phyloP scores from a whole-genome alignment of 2,329 filamentous ascomycete species.

The Penicillium palitans region DNA sequence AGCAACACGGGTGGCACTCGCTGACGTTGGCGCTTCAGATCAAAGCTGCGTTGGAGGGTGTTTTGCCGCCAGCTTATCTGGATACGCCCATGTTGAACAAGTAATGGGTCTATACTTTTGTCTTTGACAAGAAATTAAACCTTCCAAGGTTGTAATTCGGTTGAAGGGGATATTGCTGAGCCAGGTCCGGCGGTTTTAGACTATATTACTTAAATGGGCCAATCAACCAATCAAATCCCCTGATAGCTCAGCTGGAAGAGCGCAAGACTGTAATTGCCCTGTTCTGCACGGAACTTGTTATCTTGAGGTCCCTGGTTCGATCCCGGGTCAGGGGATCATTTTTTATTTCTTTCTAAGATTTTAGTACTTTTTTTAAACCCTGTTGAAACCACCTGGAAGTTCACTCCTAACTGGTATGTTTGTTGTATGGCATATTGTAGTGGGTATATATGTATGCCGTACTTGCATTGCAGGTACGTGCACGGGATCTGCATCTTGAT shows the following conservation, averaged over 20 bases:
- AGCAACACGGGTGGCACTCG: constrained; percentile 44
- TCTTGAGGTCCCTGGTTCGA: constrained; percentile 11
- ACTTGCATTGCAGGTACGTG: neutral
- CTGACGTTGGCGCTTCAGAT: constrained; percentile 50
- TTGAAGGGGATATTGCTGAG: neutral
- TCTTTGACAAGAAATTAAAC: neutral
- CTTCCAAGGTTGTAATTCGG: neutral
- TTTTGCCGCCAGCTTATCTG: constrained; percentile 39
- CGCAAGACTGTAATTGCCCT: constrained; percentile 6
- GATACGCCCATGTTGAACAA: constrained; percentile 4
- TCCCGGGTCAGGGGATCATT: constrained; percentile 4
- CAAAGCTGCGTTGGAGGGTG: constrained; percentile 35
- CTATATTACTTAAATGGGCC: accelerated
- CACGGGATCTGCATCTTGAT: neutral
- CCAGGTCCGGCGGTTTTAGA: neutral
- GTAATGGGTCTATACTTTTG: neutral
- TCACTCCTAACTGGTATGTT: neutral
- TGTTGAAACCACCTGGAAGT: neutral
- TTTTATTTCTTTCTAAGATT: neutral
- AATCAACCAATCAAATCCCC: constrained; percentile 1
- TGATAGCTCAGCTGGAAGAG: constrained; percentile 11
- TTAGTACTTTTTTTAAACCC: neutral
- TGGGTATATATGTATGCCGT: neutral
- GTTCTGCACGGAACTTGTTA: neutral
- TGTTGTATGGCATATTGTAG: neutral